Conservation (phyloP, 495 filamentous ascomycete species). For the Xylaria scruposa region DNA sequence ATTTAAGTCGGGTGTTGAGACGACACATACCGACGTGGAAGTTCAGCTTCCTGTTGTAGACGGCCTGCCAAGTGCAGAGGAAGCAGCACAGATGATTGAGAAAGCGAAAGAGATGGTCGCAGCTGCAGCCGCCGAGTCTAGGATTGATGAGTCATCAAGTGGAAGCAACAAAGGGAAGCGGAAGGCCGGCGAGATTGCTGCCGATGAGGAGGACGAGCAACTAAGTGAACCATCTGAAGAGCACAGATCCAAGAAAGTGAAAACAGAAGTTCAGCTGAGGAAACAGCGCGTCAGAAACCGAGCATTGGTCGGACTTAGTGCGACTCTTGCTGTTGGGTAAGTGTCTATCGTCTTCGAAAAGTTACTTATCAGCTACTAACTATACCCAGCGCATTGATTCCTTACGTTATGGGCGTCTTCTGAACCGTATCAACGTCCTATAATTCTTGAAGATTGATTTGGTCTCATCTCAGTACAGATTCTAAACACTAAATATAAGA, state of each 20-base stretch:
- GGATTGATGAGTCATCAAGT: conserved; percentile 36
- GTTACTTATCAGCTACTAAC: conserved; percentile 36
- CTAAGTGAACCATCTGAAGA: conserved; percentile 60
- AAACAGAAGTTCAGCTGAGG: conserved; percentile 71
- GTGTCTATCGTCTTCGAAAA: conserved; percentile 44
- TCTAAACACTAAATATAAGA: conserved; percentile 19
- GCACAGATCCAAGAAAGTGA: conserved; percentile 72
- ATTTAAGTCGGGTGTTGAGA: conserved; percentile 68
- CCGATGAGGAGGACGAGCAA: conserved; percentile 48
- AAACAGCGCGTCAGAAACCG: conserved; percentile 83
- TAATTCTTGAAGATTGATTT: conserved; percentile 18
- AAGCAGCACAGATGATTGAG: conserved; percentile 80
- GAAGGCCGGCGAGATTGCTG: conserved; percentile 76
- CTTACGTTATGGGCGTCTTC: conserved; percentile 60
- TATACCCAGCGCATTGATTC: conserved; percentile 57
- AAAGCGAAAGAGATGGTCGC: conserved; percentile 90
- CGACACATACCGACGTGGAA: conserved; percentile 76
- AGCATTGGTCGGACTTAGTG: conserved; percentile 82
- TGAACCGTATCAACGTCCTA: conserved; percentile 30
- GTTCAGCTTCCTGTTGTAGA: conserved; percentile 66
- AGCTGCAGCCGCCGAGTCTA: conserved; percentile 69
- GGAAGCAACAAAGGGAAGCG: conserved; percentile 70
- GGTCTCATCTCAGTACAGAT: conserved; percentile 23
- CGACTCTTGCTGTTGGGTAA: conserved; percentile 87
- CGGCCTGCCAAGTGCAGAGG: conserved; percentile 74